Conservation (phyloP, 331 rosid genomes). For the Stylosanthes scabra region DNA sequence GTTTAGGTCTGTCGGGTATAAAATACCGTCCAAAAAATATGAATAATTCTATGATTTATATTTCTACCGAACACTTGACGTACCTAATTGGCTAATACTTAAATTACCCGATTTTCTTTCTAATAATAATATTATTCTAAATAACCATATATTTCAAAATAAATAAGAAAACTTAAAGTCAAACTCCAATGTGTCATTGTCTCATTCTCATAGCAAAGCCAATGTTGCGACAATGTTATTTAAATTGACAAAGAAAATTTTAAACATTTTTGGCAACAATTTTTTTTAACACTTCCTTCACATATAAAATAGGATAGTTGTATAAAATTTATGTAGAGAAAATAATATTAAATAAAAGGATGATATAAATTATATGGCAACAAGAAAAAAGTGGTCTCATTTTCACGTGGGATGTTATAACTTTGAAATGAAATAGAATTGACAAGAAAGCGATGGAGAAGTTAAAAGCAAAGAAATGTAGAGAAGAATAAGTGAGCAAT, state of each 20-base stretch:
- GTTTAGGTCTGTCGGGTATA: too few species aligned
- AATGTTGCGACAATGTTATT: neutral
- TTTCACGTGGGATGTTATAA: conserved; percentile 35
- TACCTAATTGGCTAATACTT: too few species aligned
- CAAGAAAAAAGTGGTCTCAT: conserved; percentile 10
- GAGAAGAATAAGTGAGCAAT: neutral
- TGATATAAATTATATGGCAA: conserved; percentile 20
- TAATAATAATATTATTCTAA: too few species aligned
- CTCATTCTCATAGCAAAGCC: neutral
- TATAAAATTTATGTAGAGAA: neutral
- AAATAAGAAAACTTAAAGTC: neutral
- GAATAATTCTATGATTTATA: too few species aligned
- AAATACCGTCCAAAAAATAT: too few species aligned
- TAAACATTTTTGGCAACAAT: neutral
- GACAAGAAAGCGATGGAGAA: conserved; percentile 27
- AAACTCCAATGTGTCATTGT: neutral
- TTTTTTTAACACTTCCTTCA: too few species aligned
- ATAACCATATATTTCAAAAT: neutral
- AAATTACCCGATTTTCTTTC: too few species aligned
- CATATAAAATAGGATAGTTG: neutral
- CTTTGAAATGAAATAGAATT: conserved; percentile 15
- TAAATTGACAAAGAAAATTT: neutral
- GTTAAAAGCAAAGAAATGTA: neutral
- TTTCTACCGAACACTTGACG: too few species aligned
- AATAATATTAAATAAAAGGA: neutral